Percentiles rank a stretch among this genome's conserved stretches.
phyloP scores from a whole-genome alignment of 2,329 filamentous ascomycete genomes.

The Diplodia intermedia region DNA sequence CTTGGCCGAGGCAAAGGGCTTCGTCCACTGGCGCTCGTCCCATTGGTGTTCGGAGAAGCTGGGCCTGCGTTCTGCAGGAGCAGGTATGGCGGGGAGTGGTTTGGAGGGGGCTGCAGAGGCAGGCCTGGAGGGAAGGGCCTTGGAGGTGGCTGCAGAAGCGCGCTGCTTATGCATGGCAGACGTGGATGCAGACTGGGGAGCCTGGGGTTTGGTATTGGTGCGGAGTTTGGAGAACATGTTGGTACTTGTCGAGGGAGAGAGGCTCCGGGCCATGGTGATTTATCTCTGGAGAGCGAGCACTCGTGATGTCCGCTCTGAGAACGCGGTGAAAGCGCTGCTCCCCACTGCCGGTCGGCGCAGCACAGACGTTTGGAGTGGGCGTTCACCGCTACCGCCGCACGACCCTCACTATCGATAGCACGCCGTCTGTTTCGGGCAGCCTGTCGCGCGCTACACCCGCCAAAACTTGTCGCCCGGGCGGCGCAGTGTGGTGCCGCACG shows the following conservation, averaged over 20 bases:
- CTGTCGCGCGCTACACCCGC: slow-evolving; percentile 23
- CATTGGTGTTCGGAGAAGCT: slow-evolving; percentile 28
- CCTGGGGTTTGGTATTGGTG: slow-evolving; percentile 13
- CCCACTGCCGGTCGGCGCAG: slow-evolving; percentile 3
- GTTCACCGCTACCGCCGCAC: slow-evolving; percentile 20
- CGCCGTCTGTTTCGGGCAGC: slow-evolving; percentile 14
- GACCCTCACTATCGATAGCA: slow-evolving; percentile 11
- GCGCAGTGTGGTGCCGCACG: background rate
- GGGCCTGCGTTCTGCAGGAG: background rate
- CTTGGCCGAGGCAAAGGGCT: slow-evolving; percentile 9
- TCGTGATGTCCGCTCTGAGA: slow-evolving; percentile 5
- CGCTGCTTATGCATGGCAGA: slow-evolving; percentile 23
- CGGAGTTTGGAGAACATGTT: slow-evolving; percentile 24
- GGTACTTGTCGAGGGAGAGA: background rate
- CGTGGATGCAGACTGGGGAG: background rate
- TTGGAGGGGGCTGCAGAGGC: slow-evolving; percentile 3
- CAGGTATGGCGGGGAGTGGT: background rate
- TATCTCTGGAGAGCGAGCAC: background rate
- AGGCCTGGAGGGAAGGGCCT: background rate
- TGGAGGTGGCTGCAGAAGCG: slow-evolving; percentile 19
- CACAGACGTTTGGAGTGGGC: slow-evolving; percentile 22
- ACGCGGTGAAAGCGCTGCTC: slow-evolving; percentile 18
- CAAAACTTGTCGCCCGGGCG: background rate
- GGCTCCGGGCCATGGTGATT: slow-evolving; percentile 20
- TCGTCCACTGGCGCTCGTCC: slow-evolving; percentile 29